phyloP scores from a whole-genome alignment of 768 basidiomycete genomes.

The Pisolithus orientalis region DNA sequence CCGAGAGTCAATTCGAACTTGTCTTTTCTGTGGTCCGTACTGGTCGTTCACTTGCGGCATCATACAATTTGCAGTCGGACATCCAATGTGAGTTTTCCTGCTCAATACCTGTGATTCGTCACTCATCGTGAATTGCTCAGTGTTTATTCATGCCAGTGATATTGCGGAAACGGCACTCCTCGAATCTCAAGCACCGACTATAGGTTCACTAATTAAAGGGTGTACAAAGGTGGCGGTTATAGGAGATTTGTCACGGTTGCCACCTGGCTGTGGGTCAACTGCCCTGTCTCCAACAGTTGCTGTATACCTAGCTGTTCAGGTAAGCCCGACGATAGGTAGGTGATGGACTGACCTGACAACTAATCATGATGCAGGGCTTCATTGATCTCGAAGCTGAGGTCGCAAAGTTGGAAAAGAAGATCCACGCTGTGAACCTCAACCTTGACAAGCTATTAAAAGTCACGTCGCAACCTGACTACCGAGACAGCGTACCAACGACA shows the following conservation, averaged over 20 bases:
- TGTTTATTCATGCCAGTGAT: constrained; percentile 69
- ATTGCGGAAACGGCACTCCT: constrained; percentile 62
- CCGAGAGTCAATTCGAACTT: constrained; percentile 80
- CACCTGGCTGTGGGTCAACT: constrained; percentile 81
- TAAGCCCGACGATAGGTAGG: constrained; percentile 29
- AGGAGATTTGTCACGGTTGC: constrained; percentile 57
- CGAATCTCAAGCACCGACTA: constrained; percentile 65
- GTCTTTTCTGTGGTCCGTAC: constrained; percentile 75
- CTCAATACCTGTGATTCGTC: not conserved
- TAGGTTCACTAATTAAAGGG: constrained; percentile 81
- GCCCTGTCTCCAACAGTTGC: constrained; percentile 71
- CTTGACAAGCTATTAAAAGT: constrained; percentile 74
- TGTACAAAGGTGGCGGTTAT: constrained; percentile 73
- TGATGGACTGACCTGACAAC: not conserved
- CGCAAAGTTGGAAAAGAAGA: constrained; percentile 85
- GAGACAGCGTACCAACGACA: constrained; percentile 69
- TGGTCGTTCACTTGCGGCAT: constrained; percentile 80
- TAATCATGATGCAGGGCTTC: constrained; percentile 53
- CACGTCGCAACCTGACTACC: constrained; percentile 70
- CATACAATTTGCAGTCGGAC: constrained; percentile 82
- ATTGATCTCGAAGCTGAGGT: constrained; percentile 88
- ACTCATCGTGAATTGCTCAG: constrained; percentile 31
- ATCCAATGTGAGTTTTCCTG: constrained; percentile 55
- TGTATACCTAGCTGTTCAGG: constrained; percentile 81
- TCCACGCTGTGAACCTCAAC: constrained; percentile 60